A percentile compares a stretch with the other conserved stretches of the same genome.
phyloP scores from a whole-genome alignment of 2,329 filamentous ascomycete genomes.

The Aspergillaceae sp. region DNA sequence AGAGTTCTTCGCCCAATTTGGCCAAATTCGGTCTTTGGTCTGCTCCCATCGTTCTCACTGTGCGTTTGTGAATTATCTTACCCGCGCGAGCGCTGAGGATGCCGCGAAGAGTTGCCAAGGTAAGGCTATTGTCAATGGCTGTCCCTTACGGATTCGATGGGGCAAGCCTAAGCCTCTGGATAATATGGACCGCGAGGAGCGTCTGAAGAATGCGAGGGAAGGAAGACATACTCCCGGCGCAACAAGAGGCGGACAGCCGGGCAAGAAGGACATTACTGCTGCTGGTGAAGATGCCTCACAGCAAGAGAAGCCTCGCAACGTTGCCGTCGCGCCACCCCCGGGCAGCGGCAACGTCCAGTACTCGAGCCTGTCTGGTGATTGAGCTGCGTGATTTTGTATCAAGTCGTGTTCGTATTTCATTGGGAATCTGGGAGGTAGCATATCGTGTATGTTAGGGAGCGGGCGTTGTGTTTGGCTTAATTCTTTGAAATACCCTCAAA shows the following conservation, averaged over 20 bases:
- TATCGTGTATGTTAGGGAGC: constrained; percentile 22
- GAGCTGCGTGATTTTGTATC: constrained; percentile 21
- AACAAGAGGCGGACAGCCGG: constrained; percentile 33
- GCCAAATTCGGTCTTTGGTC: constrained; percentile 83
- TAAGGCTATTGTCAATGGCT: constrained; percentile 80
- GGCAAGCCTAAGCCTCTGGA: constrained; percentile 86
- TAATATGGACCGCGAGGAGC: constrained; percentile 78
- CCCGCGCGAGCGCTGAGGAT: constrained; percentile 72
- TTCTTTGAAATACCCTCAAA: constrained; percentile 24
- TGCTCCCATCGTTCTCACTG: constrained; percentile 97
- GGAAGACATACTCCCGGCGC: constrained; percentile 54
- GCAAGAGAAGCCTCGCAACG: constrained; percentile 23
- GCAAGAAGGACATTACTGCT: constrained; percentile 25
- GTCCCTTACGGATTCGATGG: constrained; percentile 84
- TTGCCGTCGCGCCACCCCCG: constrained; percentile 65
- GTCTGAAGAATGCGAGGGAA: constrained; percentile 70
- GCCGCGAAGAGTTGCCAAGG: constrained; percentile 81
- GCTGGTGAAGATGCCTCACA: constrained; percentile 37
- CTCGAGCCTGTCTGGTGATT: constrained; percentile 76
- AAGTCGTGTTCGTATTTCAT: constrained; percentile 10
- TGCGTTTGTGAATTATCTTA: constrained; percentile 91
- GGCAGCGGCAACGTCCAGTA: constrained; percentile 72
- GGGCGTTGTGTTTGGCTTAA: constrained; percentile 24
- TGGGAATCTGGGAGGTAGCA: constrained; percentile 16
- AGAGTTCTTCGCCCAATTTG: constrained; percentile 80